These are phyloP conservation scores for Tricholomella constricta DNA, from an alignment of 768 basidiomycete genomes.

Conservation along the genomic window DNA sequence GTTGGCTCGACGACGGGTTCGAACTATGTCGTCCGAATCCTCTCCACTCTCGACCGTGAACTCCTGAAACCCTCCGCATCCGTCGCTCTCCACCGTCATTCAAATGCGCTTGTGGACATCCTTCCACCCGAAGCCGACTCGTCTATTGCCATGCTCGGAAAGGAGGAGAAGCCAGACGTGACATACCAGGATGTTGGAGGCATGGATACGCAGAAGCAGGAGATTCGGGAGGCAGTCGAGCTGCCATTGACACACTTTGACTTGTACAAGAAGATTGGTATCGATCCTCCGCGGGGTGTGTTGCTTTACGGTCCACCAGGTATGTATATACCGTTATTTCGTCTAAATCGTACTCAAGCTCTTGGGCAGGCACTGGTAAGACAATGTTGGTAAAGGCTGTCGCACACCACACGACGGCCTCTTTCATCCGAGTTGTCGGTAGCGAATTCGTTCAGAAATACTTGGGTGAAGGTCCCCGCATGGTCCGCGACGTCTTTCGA, in stretches of 20 bases:
- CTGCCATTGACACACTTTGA: conserved; percentile 96
- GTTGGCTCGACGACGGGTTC: conserved; percentile 98
- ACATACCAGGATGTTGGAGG: conserved; percentile 94
- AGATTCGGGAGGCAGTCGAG: conserved; percentile 98
- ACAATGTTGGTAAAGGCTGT: conserved; percentile 99
- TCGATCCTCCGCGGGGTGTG: conserved; percentile 97
- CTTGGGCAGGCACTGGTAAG: conserved; percentile 83
- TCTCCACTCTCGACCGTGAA: conserved; percentile 96
- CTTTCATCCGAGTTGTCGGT: conserved; percentile 98
- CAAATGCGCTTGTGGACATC: conserved; percentile 97
- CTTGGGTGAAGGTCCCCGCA: conserved; percentile 97
- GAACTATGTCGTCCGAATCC: conserved; percentile 96
- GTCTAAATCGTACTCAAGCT: not conserved
- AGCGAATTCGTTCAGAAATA: conserved; percentile 99
- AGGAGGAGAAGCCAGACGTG: conserved; percentile 95
- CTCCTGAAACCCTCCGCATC: conserved; percentile 96
- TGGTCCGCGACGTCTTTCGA: conserved; percentile 99
- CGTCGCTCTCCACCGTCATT: conserved; percentile 98
- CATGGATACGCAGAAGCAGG: conserved; percentile 97
- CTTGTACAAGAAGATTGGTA: conserved; percentile 98
- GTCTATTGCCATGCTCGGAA: conserved; percentile 91
- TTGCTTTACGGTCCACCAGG: conserved; percentile 97
- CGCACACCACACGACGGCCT: conserved; percentile 93
- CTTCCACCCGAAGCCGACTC: conserved; percentile 98
- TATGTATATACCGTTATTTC: conserved; percentile 29